Base-by-base conservation (phyloP, 768 basidiomycete species). In the Calocybe gangraenosa region DNA sequence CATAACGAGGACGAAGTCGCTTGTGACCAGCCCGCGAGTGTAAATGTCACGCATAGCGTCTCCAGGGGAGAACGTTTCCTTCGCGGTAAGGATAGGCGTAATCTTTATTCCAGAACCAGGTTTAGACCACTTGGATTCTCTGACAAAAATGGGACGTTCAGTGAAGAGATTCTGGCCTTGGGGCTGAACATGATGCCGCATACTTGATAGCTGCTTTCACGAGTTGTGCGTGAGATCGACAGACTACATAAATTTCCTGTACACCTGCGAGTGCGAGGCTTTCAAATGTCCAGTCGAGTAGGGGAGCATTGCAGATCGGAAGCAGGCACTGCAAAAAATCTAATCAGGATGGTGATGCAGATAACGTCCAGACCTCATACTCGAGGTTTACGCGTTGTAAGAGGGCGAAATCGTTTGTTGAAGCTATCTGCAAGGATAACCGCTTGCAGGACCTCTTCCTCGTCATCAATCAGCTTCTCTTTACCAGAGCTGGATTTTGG, bases 201-300 rank as follows among this genome's bases (percentile, higher is more conserved):
- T 55, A 95, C 95, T 74, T 79, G 58, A 97, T 89, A 46, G 84
- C 89, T 11, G 77, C 73, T 61, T 91, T 87, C 56, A 97, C 84
- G 56, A 86, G 83, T 40, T 87, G 84, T 7, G 91, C 81, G 64
- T 95, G 89, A 40, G 92, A 94, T 48, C 90, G 81, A 62, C 93
- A 94, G 56, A 98, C 82, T 37, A 99, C 87, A 62, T 96, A 95
- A 47, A 96, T 88, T 66, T 97, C 91, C 61, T 94, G 90, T 28
- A 99, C 92, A 43, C 92, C 92, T 25, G 92, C 91, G n/a, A 96
- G 73, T 21, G 91, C 84, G 28, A 99, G 78, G 61, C 87, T 87
- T 61, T 99, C 96, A 49, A 98, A 84, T 2, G 96, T 97, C 93
- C 95, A 98, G 56, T 92, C 90, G 25, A 99, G 74, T 22, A 99